Evolutionary conservation across 2,329 filamentous ascomycete species (phyloP).

Genomic region (Cordyceps tenuipes): DNA sequence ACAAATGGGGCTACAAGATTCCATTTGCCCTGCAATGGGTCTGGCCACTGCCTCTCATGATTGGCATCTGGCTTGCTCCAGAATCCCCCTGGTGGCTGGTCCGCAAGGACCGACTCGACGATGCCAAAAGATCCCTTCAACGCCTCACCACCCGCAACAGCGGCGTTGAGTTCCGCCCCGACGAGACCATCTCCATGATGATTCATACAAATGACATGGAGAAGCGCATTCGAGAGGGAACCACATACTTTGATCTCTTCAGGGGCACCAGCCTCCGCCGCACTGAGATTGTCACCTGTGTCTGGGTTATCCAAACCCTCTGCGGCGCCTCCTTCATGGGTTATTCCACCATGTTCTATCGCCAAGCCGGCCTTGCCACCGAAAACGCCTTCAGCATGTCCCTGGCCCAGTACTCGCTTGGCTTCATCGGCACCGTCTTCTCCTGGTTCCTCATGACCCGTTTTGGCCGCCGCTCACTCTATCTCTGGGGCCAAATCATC

Average conservation of each 20-base stretch:
- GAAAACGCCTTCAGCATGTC: slow-evolving; percentile 30
- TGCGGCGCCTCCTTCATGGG: slow-evolving; percentile 41
- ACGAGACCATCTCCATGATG: slow-evolving; percentile 43
- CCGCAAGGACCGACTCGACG: slow-evolving; percentile 27
- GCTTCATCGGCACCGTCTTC: slow-evolving; percentile 29
- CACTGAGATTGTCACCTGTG: slow-evolving; percentile 38
- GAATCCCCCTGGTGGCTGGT: slow-evolving; percentile 38
- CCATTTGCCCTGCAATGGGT: slow-evolving; percentile 37
- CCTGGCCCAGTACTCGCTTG: slow-evolving; percentile 29
- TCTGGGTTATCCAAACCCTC: slow-evolving; percentile 33
- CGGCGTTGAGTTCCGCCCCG: slow-evolving; percentile 26
- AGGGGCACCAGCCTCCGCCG: slow-evolving; percentile 36
- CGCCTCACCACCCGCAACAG: slow-evolving; percentile 33
- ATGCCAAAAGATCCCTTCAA: slow-evolving; percentile 29
- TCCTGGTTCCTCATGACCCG: slow-evolving; percentile 31
- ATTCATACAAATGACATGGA: slow-evolving; percentile 42
- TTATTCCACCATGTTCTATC: slow-evolving; percentile 48
- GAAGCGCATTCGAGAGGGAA: slow-evolving; percentile 30
- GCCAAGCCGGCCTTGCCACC: slow-evolving; percentile 32
- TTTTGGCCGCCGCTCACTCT: slow-evolving; percentile 31
- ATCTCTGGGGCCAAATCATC: slow-evolving; percentile 27
- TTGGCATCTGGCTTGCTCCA: slow-evolving; percentile 30
- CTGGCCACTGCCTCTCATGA: slow-evolving; percentile 31
- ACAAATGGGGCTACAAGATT: slow-evolving; percentile 34
- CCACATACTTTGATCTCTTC: slow-evolving; percentile 39